Conservation (phyloP, 352 stramenopile genomes). For the Elongisporangium undulatum region DNA sequence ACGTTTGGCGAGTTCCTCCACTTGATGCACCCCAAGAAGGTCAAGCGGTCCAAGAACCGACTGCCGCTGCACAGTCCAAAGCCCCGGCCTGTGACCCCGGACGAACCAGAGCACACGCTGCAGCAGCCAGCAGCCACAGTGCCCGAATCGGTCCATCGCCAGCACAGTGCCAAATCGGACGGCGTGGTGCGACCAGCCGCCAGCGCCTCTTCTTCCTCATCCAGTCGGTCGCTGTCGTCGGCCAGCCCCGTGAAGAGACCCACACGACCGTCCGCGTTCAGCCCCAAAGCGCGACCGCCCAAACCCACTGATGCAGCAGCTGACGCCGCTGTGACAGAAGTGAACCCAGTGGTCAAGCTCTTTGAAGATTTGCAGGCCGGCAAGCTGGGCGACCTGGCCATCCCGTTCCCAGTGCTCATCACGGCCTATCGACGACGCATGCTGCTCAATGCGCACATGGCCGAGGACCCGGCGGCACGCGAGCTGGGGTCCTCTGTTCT, state of each 20-base stretch:
- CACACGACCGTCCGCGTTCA: neutral
- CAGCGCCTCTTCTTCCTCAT: neutral
- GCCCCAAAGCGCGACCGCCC: slow-evolving; percentile 3
- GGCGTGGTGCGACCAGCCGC: neutral
- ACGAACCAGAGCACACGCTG: neutral
- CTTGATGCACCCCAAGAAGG: slow-evolving; percentile 61
- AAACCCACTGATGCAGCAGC: neutral
- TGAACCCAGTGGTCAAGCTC: slow-evolving; percentile 68
- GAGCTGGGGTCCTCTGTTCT: slow-evolving; percentile 39
- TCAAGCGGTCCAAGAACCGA: slow-evolving; percentile 22
- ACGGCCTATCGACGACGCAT: slow-evolving; percentile 73
- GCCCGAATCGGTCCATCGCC: neutral
- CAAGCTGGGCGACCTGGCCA: slow-evolving; percentile 67
- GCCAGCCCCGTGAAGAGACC: slow-evolving; percentile 1
- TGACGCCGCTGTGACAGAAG: neutral
- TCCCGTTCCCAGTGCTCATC: slow-evolving; percentile 76
- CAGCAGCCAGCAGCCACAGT: too few relatives aligned
- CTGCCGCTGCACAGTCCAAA: slow-evolving; percentile 50
- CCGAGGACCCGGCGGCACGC: slow-evolving; percentile 45
- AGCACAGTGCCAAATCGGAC: neutral
- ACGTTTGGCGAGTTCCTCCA: slow-evolving; percentile 72
- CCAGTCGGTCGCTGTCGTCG: neutral
- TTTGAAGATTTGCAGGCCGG: slow-evolving; percentile 77
- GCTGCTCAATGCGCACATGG: slow-evolving; percentile 83
- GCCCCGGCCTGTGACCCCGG: slow-evolving; percentile 2